A percentile compares a stretch with the other conserved stretches of the same genome.
Conservation (phyloP, 805 yeast species). For the Kluyveromyces siamensis region DNA sequence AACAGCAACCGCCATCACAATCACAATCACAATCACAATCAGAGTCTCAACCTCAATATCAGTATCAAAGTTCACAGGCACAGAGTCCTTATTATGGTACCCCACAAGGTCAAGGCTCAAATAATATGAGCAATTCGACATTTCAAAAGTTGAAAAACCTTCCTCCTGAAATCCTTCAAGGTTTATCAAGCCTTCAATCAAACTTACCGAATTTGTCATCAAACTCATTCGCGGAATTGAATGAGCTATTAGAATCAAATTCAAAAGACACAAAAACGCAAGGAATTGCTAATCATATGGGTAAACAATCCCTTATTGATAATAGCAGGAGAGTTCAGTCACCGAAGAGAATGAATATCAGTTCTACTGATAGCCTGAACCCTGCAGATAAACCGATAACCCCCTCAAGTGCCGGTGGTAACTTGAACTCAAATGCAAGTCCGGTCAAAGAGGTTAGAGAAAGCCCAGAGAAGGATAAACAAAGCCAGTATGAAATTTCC, state of each 20-base stretch:
- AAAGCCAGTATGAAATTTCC: not conserved
- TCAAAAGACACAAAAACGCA: not conserved
- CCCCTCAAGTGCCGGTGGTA: conserved; percentile 1
- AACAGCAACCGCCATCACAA: too few species aligned
- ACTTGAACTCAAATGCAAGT: not conserved
- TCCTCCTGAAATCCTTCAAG: conserved; percentile 15
- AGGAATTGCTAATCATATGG: not conserved
- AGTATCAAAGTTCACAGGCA: conserved; percentile 1
- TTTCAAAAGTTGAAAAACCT: conserved; percentile 12
- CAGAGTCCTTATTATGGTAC: conserved; percentile 4
- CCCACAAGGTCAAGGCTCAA: not conserved
- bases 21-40: conserved; percentile 5
- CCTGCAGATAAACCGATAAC: conserved; percentile 1
- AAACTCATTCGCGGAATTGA: conserved; percentile 1
- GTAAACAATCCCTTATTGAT: not conserved
- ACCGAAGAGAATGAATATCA: conserved; percentile 4
- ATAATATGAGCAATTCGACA: not conserved
- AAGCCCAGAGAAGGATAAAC: not conserved
- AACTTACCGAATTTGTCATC: conserved; percentile 11
- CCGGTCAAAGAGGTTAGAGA: not conserved
- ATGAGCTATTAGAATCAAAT: not conserved
- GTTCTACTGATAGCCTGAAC: not conserved
- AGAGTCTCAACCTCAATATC: conserved; percentile 1
- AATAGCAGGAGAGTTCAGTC: conserved; percentile 1
- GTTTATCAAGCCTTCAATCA: conserved; percentile 10